Evolutionary conservation across 805 yeast genomes (phyloP).

Genomic region (Starmerella tilneyi): DNA sequence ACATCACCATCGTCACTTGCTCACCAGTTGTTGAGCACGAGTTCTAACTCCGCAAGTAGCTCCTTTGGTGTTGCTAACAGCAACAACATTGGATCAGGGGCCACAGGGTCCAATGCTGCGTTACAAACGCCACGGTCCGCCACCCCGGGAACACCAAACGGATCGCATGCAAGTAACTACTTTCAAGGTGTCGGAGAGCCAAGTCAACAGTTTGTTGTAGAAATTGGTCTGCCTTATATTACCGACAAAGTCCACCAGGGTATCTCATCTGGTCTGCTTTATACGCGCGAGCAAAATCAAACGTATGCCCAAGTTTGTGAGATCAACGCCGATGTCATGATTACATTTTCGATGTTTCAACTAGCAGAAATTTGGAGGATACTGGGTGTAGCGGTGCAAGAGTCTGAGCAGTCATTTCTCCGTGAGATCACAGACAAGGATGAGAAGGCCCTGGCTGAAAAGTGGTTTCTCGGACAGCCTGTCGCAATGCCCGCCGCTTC

Average conservation of each 20-base stretch:
- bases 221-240: conserved; percentile 40
- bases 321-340: conserved; percentile 44
- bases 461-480: conserved; percentile 18
- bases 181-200: neutral
- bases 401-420: conserved; percentile 15
- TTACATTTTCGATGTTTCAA: conserved; percentile 5
- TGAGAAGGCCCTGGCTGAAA: conserved; percentile 9
- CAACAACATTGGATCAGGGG: neutral
- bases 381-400: conserved; percentile 20
- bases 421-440: conserved; percentile 3
- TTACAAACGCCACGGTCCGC: conserved; percentile 1
- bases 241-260: neutral
- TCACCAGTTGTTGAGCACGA: neutral
- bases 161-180: neutral
- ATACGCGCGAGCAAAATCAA: conserved; percentile 31
- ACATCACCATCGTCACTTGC: conserved; percentile 5
- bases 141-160: conserved; percentile 4
- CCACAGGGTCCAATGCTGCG: too few species aligned
- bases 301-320: conserved; percentile 46
- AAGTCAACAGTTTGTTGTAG: conserved; percentile 24
- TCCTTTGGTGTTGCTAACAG: neutral
- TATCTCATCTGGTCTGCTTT: neutral
- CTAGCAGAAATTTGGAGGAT: conserved; percentile 21
- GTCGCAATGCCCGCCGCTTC: neutral
- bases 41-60: neutral